Base-by-base conservation (phyloP, 345 rosid genomes). In the Lumnitzera littorea region DNA sequence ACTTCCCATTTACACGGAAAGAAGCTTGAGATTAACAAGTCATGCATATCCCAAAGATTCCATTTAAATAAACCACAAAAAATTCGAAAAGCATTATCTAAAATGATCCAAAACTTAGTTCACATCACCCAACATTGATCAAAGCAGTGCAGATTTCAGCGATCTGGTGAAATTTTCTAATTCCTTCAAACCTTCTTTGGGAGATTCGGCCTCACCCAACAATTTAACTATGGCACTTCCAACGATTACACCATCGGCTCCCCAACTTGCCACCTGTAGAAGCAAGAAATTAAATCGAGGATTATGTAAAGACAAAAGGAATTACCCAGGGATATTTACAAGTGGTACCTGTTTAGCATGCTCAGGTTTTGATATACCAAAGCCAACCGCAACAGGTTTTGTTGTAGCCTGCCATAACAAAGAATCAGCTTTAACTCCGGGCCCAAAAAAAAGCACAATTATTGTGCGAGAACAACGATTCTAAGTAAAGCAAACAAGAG, bases 181-280 rank as follows among this genome's bases (percentile, higher is more conserved):
- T 74, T 78, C 83, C 68, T 75, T 74, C 20, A 91, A 66, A 63
- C 89, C 97, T 72, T 86, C 81, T 48, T 84, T 84, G 0, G 95
- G 82, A 63, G 88, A 76, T 70, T 88, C 70, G 25, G 92, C 90
- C 51, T 88, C 92, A 0, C 84, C 84, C 70, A 90, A 65, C 50
- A 82, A 15, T 76, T 85, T 86, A 69, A 86, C 95, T 75, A 85
- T 84, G 0, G 99, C 91, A 50, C 96, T 91, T 3, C 96, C 95
- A 50, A 94, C 87, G 48, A 91, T 94, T 62, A 86, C 84, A 11
- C 95, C 84, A n/a, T 88, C 94, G 0, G 96, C 88, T 62, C 99
- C 97, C 96, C 89, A 86, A 65, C 75, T 88, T 3, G 84, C 89
- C 0, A 86, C 66, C 96, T 89, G 81, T 24, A 17, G 58, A 4